These are phyloP conservation scores for Cercospora zeina DNA, from an alignment of 2,329 filamentous ascomycete species.

Conservation along the genomic window DNA sequence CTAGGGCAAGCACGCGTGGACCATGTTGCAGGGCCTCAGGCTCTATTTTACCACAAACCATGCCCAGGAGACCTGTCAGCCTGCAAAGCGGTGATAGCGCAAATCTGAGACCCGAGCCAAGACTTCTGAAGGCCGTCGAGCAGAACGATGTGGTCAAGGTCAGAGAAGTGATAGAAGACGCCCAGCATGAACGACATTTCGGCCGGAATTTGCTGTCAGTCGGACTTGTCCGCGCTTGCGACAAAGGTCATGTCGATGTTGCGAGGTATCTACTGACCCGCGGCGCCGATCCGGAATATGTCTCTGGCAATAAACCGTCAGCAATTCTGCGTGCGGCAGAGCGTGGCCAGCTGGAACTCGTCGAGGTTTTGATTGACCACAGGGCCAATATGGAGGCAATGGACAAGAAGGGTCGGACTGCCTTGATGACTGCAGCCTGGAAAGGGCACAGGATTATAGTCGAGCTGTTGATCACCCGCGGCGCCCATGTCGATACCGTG, in stretches of 20 bases:
- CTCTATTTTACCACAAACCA: slow-evolving; percentile 3
- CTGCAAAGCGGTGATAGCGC: slow-evolving; percentile 26
- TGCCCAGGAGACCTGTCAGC: slow-evolving; percentile 26
- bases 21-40: background rate
- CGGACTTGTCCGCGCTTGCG: slow-evolving; percentile 45
- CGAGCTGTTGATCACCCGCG: slow-evolving; percentile 41
- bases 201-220: slow-evolving; percentile 44
- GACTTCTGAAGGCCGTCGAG: slow-evolving; percentile 45
- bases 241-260: slow-evolving; percentile 39
- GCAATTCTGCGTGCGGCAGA: slow-evolving; percentile 30
- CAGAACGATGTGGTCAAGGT: slow-evolving; percentile 42
- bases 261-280: slow-evolving; percentile 41
- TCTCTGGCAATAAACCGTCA: slow-evolving; percentile 28
- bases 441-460: slow-evolving; percentile 45
- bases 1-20: background rate
- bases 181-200: slow-evolving; percentile 41
- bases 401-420: slow-evolving; percentile 51
- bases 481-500: slow-evolving; percentile 30
- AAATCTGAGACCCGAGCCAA: slow-evolving; percentile 43
- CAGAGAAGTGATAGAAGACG: slow-evolving; percentile 38
- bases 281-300: slow-evolving; percentile 43
- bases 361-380: slow-evolving; percentile 27
- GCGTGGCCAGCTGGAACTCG: slow-evolving; percentile 24
- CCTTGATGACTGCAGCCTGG: slow-evolving; percentile 49
- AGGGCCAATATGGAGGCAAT: slow-evolving; percentile 28